phyloP scores from a whole-genome alignment of 1,139 yeast species.

The Yamadazyma diddensiae region DNA sequence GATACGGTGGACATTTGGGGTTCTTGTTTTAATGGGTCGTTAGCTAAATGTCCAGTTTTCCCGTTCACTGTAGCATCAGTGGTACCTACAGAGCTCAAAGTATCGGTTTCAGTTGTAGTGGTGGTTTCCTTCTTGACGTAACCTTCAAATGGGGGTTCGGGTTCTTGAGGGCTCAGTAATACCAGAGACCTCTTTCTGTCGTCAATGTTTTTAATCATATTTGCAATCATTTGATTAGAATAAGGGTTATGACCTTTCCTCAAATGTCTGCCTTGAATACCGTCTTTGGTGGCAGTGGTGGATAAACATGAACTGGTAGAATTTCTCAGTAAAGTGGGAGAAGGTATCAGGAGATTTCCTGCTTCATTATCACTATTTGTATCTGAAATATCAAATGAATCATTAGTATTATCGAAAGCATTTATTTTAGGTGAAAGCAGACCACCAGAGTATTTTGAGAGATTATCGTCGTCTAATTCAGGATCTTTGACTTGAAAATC shows the following conservation, averaged over 20 bases:
- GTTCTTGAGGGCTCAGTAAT: no score
- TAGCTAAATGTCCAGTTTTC: slow-evolving; percentile 14
- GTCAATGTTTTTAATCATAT: slow-evolving; percentile 22
- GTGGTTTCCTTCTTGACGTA: slow-evolving; percentile 17
- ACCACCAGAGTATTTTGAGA: slow-evolving; percentile 18
- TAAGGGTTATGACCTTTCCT: slow-evolving; percentile 40
- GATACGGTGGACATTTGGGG: slow-evolving; percentile 24
- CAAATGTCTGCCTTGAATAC: slow-evolving; percentile 60
- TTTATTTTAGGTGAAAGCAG: slow-evolving; percentile 19
- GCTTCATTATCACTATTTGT: slow-evolving; percentile 14
- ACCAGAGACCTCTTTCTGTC: no score
- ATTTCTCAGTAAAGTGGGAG: slow-evolving; percentile 44
- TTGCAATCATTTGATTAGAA: slow-evolving; percentile 31
- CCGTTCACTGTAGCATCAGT: slow-evolving; percentile 34
- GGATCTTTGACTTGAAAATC: slow-evolving; percentile 14
- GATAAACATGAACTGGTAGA: slow-evolving; percentile 65
- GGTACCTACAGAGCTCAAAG: slow-evolving; percentile 22
- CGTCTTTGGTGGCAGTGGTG: slow-evolving; percentile 72
- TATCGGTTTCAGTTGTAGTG: slow-evolving; percentile 2
- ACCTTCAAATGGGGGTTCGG: background rate
- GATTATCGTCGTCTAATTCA: slow-evolving; percentile 6
- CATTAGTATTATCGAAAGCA: background rate
- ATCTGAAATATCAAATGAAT: slow-evolving; percentile 24
- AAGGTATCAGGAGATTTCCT: slow-evolving; percentile 10
- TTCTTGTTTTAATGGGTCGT: background rate